Evolutionary conservation across 768 basidiomycete genomes (phyloP).

Genomic region (Podaxis sp.): DNA sequence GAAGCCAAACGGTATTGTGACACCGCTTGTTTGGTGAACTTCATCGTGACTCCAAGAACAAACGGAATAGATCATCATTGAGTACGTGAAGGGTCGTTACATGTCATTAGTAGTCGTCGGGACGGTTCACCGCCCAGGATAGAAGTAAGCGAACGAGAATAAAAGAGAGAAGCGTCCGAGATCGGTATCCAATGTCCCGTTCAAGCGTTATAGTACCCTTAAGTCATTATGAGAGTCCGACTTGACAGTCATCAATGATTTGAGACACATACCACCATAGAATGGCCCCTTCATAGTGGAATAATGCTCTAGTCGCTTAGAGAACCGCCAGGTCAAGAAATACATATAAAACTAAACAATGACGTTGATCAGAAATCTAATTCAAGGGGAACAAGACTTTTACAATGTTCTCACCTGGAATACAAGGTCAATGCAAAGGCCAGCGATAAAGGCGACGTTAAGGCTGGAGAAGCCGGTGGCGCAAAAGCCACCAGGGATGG

Average conservation of each 20-base stretch:
- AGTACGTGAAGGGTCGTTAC: slow-evolving; percentile 11
- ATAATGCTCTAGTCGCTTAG: slow-evolving; percentile 69
- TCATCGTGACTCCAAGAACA: not conserved
- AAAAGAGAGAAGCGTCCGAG: slow-evolving; percentile 23
- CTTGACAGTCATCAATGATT: slow-evolving; percentile 17
- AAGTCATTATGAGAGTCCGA: slow-evolving; percentile 24
- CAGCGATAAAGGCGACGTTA: slow-evolving; percentile 63
- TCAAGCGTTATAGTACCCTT: slow-evolving; percentile 54
- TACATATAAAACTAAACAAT: slow-evolving; percentile 66
- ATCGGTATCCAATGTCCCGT: slow-evolving; percentile 15
- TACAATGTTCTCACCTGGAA: slow-evolving; percentile 54
- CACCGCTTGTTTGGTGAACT: slow-evolving; percentile 2
- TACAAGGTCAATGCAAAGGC: slow-evolving; percentile 59
- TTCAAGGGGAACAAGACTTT: slow-evolving; percentile 19
- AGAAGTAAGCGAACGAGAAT: slow-evolving; percentile 27
- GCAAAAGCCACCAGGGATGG: slow-evolving; percentile 58
- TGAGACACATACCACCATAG: slow-evolving; percentile 46
- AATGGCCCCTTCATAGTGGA: slow-evolving; percentile 60
- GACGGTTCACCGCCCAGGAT: slow-evolving; percentile 2
- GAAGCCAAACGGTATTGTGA: slow-evolving; percentile 12
- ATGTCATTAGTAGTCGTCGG: slow-evolving; percentile 10
- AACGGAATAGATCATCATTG: slow-evolving; percentile 13
- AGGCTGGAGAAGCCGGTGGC: slow-evolving; percentile 55
- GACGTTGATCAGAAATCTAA: slow-evolving; percentile 18
- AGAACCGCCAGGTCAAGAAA: slow-evolving; percentile 74